Base-by-base conservation (phyloP, 805 yeast genomes). In the Schwanniomyces sp. region DNA sequence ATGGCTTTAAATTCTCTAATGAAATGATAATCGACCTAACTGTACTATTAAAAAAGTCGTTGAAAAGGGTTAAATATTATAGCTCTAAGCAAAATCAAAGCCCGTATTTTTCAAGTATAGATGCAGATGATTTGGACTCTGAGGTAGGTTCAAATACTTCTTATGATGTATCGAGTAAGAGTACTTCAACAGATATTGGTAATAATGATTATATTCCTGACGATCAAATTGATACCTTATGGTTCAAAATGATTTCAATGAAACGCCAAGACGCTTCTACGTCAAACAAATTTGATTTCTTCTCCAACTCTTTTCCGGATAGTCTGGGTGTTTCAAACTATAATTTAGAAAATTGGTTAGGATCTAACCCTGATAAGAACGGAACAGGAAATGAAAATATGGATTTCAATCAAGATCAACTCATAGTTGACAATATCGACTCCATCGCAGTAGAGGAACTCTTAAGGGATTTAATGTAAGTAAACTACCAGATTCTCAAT, bases 21-120 rank as follows among this genome's bases (percentile, higher is more conserved):
- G 50, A 49, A 7, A 61, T 61, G 62, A 43, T 62, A 41, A 54
- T 51, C 11, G 66, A 61, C 29, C 36, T 62, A 38, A 53, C 46
- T 28, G 46, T 39, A 5, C 55, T 69, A 1, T 53, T 67, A 32
- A 63, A 63, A 38, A 52, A 48, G 0, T 48, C 66, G 3, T 43
- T 63, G 16, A 32, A 14, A 5, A 38, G 29, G 29, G 25, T 41
- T 2, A 32, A 32, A 7, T 32, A 32, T 14, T 32, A 32, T 16
- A n/a, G 30, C 12, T 43, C 43, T 9, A 53, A 46, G 30, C 50
- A 52, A 34, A 21, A 26, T 5, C 21, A 11, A 16, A n/a, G 32
- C 11, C 16, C 16, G 25, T n/a, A 25, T 39, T 39, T 24, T n/a
- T 21, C 25, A 16, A 25, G 16, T 26, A 26, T 14, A 8, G 41